Evolutionary conservation across 768 basidiomycete species (phyloP), one percentile per base, ranked within the genome.

Genomic region (Naganishia onofrii): DNA sequence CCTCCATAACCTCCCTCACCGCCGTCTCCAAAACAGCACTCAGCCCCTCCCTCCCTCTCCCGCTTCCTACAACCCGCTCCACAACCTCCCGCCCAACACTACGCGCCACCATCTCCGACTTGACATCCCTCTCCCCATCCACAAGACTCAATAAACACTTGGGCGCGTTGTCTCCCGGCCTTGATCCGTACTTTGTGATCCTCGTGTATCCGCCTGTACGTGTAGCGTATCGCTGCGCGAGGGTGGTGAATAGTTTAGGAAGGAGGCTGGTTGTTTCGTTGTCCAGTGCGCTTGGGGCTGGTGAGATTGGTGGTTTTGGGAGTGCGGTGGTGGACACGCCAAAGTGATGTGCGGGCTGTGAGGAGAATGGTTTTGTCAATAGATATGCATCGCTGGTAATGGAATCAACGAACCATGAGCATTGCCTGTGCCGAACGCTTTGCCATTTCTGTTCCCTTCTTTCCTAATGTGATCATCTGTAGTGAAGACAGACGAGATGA

Each of bases 161-260:
- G 1, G 93, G 92, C 29, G 96, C 96, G 75, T 94, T 91, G 83
- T 99, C 96, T 17, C 94, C 93, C 68, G 83, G 84, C 6, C 95
- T 87, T 79, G 89, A 87, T n/a, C 94, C 95, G 73, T 88, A 91
- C 79, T 89, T 92, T 80, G 92, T 88, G 71, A 98, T 89, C 28
- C 96, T 88, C 6, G 95, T 98, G 83, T 97, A 99, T 10, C 96
- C 96, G 0, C 96, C 96, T 2, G 89, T 88, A 3, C 96, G 87
- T 19, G 84, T 74, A 0, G 87, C 84, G 81, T 97, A 99, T 55
- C 96, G 89, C 72, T 86, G 77, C 0, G 92, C 87, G 67, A 95
- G 88, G 1, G 87, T 86, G 12, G 84, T 84, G 79, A 96, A 95
- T 23, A 99, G 83, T 78, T 92, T 94, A n/a, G 89, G 87, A 29